Evolutionary conservation across 2,329 filamentous ascomycete genomes (phyloP).

Genomic region (Geosmithia morbida): DNA sequence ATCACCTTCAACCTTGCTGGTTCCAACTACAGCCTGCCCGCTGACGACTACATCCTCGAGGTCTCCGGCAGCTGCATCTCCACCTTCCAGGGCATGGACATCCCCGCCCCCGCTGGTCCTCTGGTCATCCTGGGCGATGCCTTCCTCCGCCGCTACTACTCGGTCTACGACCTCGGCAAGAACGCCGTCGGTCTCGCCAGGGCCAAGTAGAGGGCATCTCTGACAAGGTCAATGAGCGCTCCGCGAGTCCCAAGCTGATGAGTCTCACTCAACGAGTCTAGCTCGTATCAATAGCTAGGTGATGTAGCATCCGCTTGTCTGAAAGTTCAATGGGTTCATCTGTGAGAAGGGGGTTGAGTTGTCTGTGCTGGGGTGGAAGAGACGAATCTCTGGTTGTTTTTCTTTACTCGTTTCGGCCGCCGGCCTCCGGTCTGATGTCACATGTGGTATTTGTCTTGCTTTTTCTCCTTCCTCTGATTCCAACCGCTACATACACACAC

Average conservation of each 20-base stretch:
- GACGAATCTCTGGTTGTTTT: too few species aligned
- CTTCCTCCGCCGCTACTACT: conserved; percentile 79
- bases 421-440: too few species aligned
- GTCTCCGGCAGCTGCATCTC: conserved; percentile 93
- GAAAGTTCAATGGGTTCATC: too few species aligned
- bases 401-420: too few species aligned
- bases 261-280: too few species aligned
- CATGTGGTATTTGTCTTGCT: not conserved
- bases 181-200: conserved; percentile 78
- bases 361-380: too few species aligned
- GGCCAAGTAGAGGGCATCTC: conserved; percentile 39
- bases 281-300: too few species aligned
- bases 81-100: conserved; percentile 93
- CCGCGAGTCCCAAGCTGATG: too few species aligned
- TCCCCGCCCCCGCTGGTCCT: conserved; percentile 75
- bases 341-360: too few species aligned
- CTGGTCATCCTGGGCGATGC: conserved; percentile 89
- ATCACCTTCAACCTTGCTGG: conserved; percentile 82
- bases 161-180: conserved; percentile 89
- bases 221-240: too few species aligned
- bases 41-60: conserved; percentile 92
- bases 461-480: not conserved
- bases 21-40: conserved; percentile 79
- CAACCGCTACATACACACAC: too few species aligned
- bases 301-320: too few species aligned